A percentile compares a stretch with the other conserved stretches of the same genome.
phyloP scores from a whole-genome alignment of 2,329 filamentous ascomycete genomes.

The Pseudogymnoascus sp. region DNA sequence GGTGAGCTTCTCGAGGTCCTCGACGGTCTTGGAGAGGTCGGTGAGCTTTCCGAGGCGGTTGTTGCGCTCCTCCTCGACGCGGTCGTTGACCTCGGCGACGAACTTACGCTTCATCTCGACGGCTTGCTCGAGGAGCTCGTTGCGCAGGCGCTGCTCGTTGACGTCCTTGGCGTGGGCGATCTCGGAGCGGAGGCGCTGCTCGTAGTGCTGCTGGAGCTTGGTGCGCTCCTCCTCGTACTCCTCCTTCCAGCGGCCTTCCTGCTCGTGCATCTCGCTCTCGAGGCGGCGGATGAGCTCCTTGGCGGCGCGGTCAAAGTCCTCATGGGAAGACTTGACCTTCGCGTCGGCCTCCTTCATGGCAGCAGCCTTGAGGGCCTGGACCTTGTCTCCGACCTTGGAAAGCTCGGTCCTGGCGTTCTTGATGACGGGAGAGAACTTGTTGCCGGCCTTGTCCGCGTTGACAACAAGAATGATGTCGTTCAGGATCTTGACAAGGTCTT shows the following conservation, averaged over 20 bases:
- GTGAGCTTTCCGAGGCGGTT: slow-evolving; percentile 79
- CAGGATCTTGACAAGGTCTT: slow-evolving; percentile 88
- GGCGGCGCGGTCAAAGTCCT: slow-evolving; percentile 79
- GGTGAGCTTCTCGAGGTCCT: slow-evolving; percentile 79
- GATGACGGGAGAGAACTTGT: slow-evolving; percentile 70
- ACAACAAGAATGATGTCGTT: slow-evolving; percentile 94
- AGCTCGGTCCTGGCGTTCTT: slow-evolving; percentile 80
- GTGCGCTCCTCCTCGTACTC: slow-evolving; percentile 86
- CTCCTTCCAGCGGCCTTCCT: slow-evolving; percentile 74
- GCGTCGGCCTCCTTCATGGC: slow-evolving; percentile 68
- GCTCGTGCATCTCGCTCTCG: slow-evolving; percentile 70
- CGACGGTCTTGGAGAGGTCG: slow-evolving; percentile 68
- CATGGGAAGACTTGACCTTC: slow-evolving; percentile 48
- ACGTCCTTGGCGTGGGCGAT: slow-evolving; percentile 72
- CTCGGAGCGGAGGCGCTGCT: slow-evolving; percentile 70
- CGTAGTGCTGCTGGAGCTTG: slow-evolving; percentile 67
- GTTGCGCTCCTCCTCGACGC: slow-evolving; percentile 81
- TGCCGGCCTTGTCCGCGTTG: slow-evolving; percentile 73
- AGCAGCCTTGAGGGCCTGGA: slow-evolving; percentile 61
- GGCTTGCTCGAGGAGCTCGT: slow-evolving; percentile 83
- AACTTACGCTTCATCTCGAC: slow-evolving; percentile 82
- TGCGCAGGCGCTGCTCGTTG: slow-evolving; percentile 73
- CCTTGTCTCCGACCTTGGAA: slow-evolving; percentile 67
- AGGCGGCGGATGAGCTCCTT: slow-evolving; percentile 83
- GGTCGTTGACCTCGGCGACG: slow-evolving; percentile 64